Base-by-base conservation (phyloP, 2,329 filamentous ascomycete species). In the Sporothrix protearum region DNA sequence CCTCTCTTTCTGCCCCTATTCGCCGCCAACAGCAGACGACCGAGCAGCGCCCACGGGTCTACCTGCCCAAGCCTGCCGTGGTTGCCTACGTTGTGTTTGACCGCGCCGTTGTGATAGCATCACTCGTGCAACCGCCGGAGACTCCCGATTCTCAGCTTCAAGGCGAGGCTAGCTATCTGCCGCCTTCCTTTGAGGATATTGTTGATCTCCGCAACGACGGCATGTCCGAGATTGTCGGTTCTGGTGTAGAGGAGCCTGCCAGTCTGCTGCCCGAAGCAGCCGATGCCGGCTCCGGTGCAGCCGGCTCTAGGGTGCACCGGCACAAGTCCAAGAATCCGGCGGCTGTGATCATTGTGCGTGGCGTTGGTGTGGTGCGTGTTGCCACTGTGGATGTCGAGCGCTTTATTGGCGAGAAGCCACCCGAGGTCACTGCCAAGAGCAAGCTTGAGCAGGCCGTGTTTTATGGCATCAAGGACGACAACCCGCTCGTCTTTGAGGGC, bases 381-480 rank as follows among this genome's bases (percentile, higher is more conserved):
- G 83, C 87, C 22, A 84, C 87, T 25, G 84, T 85, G 8, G 87
- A 90, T 68, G 81, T 88, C 61, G 85, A 88, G 73, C 87, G 85
- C 72, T 89, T 91, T 76, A 84, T 84, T 14, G 87, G 86, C 73
- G 85, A 87, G 69, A 81, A 82, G 69, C 84, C 87, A 4, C 88
- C 88, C 1, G 81, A 84, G 75, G 87, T 97, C 19, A 94, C 92
- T 0, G 92, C 93, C 7, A 96, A 93, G 81, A 92, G 89, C 81
- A 97, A 96, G 80, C 86, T 99, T 53, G 93, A 97, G 78, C 94
- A 99, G 81, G 94, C 94, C 2, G 92, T 98, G 0, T 98, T 97
- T 81, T 98, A 93, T 78, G 94, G 94, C 1, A 89, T 88, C 64
- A 89, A 92, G 78, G 86, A 90, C 73, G 89, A 92, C 77, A 98